Evolutionary conservation across 805 yeast genomes (phyloP).

Genomic region (Metschnikowia drakensbergensis): DNA sequence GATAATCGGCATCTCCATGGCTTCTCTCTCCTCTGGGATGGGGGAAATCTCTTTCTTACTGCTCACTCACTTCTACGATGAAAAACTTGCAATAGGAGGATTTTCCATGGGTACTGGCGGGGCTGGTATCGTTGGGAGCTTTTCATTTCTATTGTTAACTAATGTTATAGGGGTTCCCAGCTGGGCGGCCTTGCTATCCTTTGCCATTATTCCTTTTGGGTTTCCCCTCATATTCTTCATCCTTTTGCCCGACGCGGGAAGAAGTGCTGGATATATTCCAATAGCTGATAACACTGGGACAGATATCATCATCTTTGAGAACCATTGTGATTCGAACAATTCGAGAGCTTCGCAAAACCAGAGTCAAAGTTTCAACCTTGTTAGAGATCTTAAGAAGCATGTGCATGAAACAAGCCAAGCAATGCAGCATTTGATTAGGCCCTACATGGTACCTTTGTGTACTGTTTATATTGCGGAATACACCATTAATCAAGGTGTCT

Average conservation of each 20-base stretch:
- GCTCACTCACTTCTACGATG: conserved; percentile 71
- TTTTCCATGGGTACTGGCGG: conserved; percentile 96
- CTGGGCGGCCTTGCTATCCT: conserved; percentile 50
- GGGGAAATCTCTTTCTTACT: conserved; percentile 90
- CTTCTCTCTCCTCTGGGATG: conserved; percentile 80
- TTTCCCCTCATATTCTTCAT: conserved; percentile 35
- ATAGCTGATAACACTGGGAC: not conserved
- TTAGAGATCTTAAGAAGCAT: not conserved
- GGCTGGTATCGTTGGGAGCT: conserved; percentile 86
- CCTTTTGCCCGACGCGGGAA: conserved; percentile 20
- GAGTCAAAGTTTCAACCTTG: not conserved
- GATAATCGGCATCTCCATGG: conserved; percentile 68
- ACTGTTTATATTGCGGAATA: conserved; percentile 86
- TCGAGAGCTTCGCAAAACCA: not conserved
- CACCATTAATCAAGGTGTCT: conserved; percentile 83
- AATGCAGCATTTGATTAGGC: conserved; percentile 46
- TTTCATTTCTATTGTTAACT: conserved; percentile 65
- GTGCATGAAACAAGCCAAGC: conserved; percentile 6
- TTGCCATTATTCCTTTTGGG: conserved; percentile 51
- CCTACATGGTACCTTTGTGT: conserved; percentile 80
- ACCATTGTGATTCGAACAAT: not conserved
- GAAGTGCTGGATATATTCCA: conserved; percentile 1
- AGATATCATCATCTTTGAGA: not conserved
- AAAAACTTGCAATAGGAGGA: conserved; percentile 62
- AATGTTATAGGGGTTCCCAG: conserved; percentile 60